Evolutionary conservation across 306 rosid genomes (phyloP).

Genomic region (Cicer chorassanicum): DNA sequence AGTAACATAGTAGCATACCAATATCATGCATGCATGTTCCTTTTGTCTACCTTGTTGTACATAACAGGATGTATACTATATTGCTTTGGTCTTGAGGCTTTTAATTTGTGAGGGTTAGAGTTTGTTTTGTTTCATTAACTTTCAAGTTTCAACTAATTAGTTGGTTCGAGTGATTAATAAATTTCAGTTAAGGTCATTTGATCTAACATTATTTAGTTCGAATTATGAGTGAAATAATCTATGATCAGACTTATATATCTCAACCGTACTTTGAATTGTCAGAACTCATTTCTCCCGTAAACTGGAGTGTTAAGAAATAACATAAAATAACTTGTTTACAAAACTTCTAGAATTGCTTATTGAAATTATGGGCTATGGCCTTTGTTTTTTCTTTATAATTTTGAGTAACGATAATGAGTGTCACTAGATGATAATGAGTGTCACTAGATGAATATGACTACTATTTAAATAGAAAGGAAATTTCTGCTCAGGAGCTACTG

Average conservation of each 20-base stretch:
- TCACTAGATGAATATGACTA: background rate
- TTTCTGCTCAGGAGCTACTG: background rate
- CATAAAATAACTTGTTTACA: background rate
- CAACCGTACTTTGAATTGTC: no score
- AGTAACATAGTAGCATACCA: background rate
- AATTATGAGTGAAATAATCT: no score
- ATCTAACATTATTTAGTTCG: no score
- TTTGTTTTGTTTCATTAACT: background rate
- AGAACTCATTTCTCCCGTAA: no score
- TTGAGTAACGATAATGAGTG: background rate
- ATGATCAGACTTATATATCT: no score
- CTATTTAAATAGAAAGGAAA: background rate
- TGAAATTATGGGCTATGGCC: background rate
- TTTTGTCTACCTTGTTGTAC: slow-evolving; percentile 10
- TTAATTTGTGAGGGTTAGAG: background rate
- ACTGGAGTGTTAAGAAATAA: no score
- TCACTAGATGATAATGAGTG: background rate
- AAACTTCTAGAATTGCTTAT: slow-evolving; percentile 28
- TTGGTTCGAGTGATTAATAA: no score
- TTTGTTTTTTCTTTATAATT: background rate
- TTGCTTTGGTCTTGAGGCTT: background rate
- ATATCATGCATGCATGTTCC: background rate
- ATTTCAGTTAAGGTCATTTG: no score
- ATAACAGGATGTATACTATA: background rate
- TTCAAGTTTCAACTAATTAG: no score